Evolutionary conservation across 768 basidiomycete species (phyloP), one percentile per base, ranked within the genome.

Genomic region (Russula sp.): DNA sequence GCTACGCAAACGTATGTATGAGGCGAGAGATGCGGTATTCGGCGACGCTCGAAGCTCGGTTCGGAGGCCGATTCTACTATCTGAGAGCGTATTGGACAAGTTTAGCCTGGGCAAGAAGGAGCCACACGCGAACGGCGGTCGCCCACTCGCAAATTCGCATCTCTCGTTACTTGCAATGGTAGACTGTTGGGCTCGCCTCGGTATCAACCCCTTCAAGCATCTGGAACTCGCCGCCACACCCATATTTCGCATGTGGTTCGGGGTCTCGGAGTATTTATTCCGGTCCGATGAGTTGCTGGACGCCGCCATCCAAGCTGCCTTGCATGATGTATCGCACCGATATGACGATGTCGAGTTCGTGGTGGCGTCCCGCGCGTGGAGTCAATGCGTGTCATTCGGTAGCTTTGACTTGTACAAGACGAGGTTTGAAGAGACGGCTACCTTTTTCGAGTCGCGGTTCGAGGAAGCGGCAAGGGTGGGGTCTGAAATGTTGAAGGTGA

Each of bases 81-180:
- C 84, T 0, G 90, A 93, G 66, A 83, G 86, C 60, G 76, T 97
- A 20, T 80, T 98, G 45, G 93, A 98, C 74, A 84, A 84, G 59
- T 99, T 98, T 72, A 90, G 90, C 56, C 80, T 98, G 20, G 90
- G 90, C 0, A 77, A 77, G 54, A 70, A 68, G 57, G 60, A 29
- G 5, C 16, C 55, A 9, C 42, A 57, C 14, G 52, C 64, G 32
- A 64, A 61, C 54, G 42, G 49, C 22, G 10, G 65, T 68, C 66
- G 66, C 58, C 78, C 80, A 62, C 75, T 79, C 8, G 82, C 83
- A 8, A 98, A 98, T 71, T 95, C 93, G 1, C 96, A 99, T 72
- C 83, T 98, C 58, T 87, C 92, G 9, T 80, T 99, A 8, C 83
- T 98, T 51, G 94, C 95, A 16, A 98, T 99, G 94, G 97, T 98